Base-by-base conservation (phyloP, 768 basidiomycete genomes). In the Pulveroboletus sp. region DNA sequence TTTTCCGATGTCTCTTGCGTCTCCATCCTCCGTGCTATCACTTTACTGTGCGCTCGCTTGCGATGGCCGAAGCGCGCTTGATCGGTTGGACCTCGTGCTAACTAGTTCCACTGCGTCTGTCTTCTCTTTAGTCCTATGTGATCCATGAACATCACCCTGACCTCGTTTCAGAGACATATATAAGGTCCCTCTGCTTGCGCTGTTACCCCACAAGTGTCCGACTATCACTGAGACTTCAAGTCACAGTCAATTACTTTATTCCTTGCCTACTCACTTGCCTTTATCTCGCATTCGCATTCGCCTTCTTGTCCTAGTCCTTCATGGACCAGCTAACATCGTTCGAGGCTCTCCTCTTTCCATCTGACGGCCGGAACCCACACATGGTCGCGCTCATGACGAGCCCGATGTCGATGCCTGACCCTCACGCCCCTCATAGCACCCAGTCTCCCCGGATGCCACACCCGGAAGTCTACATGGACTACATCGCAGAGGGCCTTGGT, bases 381-480 rank as follows among this genome's bases (percentile, higher is more conserved):
- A 69, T 89, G 47, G 83, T 90, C 32, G 71, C 76, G 48, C 77
- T 91, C 51, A 83, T 83, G 83, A 86, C 86, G 21, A 89, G 85
- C 79, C 80, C 68, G 35, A 68, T 59, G 53, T 64, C 74, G 46
- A 59, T 72, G 50, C 69, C 72, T 15, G 67, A 72, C 49, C 74
- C 76, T 40, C 76, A 77, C 51, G 69, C 69, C 13, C 67, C 73
- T 10, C 76, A 76, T 47, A 73, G 73, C 39, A 63, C 70, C 48
- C 67, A 74, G 27, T 75, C 76, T 30, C 69, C 80, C 40, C 81
- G 83, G 46, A 78, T 87, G 73, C 89, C 89, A 0, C 89, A 91
- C 65, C 89, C 89, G 10, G 87, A 90, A 66, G 79, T 87, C 37
- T 81, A 86, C 62, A 91, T 91, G 88, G 86, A 90, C 68, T 86